Base-by-base conservation (phyloP, 1,139 yeast genomes). In the Maudiozyma humilis region DNA sequence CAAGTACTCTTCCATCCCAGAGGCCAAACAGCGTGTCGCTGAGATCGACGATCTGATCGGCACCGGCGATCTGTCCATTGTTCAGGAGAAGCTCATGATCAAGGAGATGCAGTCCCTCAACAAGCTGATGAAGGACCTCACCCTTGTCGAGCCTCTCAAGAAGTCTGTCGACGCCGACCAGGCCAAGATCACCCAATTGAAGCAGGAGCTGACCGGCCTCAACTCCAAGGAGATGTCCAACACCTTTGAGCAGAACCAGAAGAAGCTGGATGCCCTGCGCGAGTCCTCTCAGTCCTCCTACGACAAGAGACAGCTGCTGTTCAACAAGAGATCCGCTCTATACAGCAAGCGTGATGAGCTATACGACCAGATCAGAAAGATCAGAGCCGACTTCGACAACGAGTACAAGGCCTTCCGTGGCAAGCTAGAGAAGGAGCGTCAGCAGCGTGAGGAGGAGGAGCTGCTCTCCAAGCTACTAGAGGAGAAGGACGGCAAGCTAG, bases 41-140 rank as follows among this genome's bases (percentile, higher is more conserved):
- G 71, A 73, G 61, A 76, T 88, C 59, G 96, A 91, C 64, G 73
- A 72, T 40, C 72, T 76, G 54, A 82, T 91, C 51, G 88, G 85
- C 49, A 69, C 85, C 43, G 98, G 98, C 49, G 70, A 74, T 44
- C 72, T 93, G 65, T 79, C 87, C 60, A 78, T 93, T 61, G 97
- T 89, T 44, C 96, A 91, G 52, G 99, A 93, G 73, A 83, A 88
- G 71, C 76, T 81, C 64, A 70, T 73, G 55, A 79, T 93, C 56
- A 84, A 84, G 69, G 97, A 91, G 68, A 85, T 88, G 73, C 76
- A 88, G 45, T 69, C 81, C 43, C 76, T 91, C 65, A 82, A 93
- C 67, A 87, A 86, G 69, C 71, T 83, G 61, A 79, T 81, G 63
- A 84, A 83, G 67, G 93, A 82, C 65, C 84, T 87, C 63, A 79